phyloP scores from a whole-genome alignment of 2,329 filamentous ascomycete species.

The Teratosphaeriaceae sp. region DNA sequence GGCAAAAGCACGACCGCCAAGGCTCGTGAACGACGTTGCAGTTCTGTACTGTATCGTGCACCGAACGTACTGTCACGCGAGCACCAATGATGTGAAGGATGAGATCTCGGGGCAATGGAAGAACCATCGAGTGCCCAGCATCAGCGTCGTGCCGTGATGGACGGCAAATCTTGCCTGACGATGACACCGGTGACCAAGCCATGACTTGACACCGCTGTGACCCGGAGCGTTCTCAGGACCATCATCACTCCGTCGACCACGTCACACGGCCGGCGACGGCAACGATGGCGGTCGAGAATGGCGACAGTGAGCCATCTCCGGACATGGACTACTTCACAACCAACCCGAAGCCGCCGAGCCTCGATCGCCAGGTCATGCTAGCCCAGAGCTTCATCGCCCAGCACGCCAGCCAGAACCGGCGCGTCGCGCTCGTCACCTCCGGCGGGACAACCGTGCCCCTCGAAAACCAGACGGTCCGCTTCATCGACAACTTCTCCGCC shows the following conservation, averaged over 20 bases:
- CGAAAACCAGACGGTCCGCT: constrained; percentile 89
- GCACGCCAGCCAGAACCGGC: constrained; percentile 61
- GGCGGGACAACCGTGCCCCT: constrained; percentile 93
- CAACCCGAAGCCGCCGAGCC: constrained; percentile 72
- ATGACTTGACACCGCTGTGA: too few relatives aligned
- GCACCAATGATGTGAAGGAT: background rate
- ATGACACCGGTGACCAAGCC: too few relatives aligned
- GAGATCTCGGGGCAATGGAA: constrained; percentile 8
- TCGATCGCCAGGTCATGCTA: constrained; percentile 63
- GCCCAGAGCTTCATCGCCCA: constrained; percentile 71
- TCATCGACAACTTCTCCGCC: constrained; percentile 98
- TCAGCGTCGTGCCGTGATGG: too few relatives aligned
- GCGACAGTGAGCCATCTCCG: background rate
- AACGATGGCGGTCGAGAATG: background rate
- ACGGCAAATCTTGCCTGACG: too few relatives aligned
- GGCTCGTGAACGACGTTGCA: too few relatives aligned
- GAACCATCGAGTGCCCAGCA: background rate
- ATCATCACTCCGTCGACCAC: background rate
- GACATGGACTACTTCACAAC: constrained; percentile 63
- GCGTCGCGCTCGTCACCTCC: constrained; percentile 86
- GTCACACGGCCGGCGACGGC: background rate
- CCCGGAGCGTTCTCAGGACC: too few relatives aligned
- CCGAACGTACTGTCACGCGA: constrained; percentile 7
- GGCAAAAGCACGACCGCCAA: too few relatives aligned
- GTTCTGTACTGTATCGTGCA: constrained; percentile 7